phyloP scores from a whole-genome alignment of 768 basidiomycete species.

The Obba rivulosa region DNA sequence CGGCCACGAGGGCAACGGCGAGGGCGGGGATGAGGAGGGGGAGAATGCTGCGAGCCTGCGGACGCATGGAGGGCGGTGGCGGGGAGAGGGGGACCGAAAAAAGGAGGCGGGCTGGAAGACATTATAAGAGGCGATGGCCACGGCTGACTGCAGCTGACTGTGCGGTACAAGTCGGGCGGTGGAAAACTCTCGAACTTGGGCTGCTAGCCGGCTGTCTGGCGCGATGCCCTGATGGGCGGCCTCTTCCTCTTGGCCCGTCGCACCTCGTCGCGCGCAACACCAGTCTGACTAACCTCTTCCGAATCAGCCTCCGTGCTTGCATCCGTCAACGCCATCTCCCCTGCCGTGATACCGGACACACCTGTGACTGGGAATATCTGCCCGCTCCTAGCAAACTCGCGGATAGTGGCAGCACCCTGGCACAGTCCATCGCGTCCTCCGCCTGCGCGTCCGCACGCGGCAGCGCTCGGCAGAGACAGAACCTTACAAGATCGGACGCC shows the following conservation, averaged over 20 bases:
- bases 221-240: neutral
- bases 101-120: conserved; percentile 2
- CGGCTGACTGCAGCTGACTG: conserved; percentile 2
- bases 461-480: too few relatives aligned
- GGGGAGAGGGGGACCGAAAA: conserved; percentile 16
- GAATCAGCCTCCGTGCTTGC: too few relatives aligned
- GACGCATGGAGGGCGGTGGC: conserved; percentile 21
- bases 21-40: conserved; percentile 22
- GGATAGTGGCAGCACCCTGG: too few relatives aligned
- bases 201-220: too few relatives aligned
- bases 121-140: conserved; percentile 1
- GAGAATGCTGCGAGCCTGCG: conserved; percentile 16
- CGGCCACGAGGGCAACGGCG: conserved; percentile 13
- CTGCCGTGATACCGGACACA: too few relatives aligned
- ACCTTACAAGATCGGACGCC: too few relatives aligned
- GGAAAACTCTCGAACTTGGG: too few relatives aligned
- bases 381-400: too few relatives aligned
- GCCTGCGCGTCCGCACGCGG: too few relatives aligned
- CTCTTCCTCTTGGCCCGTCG: neutral
- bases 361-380: too few relatives aligned
- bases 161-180: neutral
- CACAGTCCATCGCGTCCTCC: too few relatives aligned
- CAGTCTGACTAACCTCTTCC: conserved; percentile 10
- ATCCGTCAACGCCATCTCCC: too few relatives aligned
- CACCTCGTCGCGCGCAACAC: conserved; percentile 4